Percentiles rank a stretch among this genome's conserved stretches.
These are phyloP conservation scores for Fraxinus americana DNA, from an alignment of 257 asterid genomes.

Conservation along the genomic window DNA sequence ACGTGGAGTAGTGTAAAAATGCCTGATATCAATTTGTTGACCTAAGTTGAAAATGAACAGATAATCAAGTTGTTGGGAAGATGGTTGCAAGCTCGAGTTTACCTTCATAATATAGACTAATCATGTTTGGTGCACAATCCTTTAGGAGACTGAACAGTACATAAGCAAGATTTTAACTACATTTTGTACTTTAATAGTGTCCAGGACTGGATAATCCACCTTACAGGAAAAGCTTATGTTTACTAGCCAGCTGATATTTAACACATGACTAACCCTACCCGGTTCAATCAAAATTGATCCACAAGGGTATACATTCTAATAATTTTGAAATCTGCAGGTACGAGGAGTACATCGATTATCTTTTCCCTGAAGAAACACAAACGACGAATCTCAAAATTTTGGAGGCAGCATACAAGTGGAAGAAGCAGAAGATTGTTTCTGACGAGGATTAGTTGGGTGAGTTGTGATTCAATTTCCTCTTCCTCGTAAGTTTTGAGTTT, in stretches of 20 bases:
- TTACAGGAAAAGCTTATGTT: not conserved
- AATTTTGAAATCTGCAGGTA: conserved; percentile 50
- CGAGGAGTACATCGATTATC: conserved; percentile 86
- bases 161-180: not conserved
- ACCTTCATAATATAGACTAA: not conserved
- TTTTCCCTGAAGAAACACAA: conserved; percentile 88
- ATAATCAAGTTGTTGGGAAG: not conserved
- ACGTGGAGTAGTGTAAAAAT: not conserved
- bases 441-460: conserved; percentile 53
- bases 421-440: conserved; percentile 63
- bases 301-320: conserved; percentile 16
- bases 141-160: not conserved
- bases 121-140: not conserved
- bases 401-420: conserved; percentile 96
- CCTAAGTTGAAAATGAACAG: not conserved
- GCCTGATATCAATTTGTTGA: not conserved
- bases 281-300: not conserved
- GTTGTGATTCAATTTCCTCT: not conserved
- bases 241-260: not conserved
- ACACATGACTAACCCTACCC: not conserved
- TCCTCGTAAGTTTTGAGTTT: not conserved
- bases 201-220: not conserved
- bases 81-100: not conserved
- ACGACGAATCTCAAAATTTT: conserved; percentile 70
- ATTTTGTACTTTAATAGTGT: not conserved